These are phyloP conservation scores for Suillus fuscotomentosus DNA, from an alignment of 768 basidiomycete species.

Conservation along the genomic window DNA sequence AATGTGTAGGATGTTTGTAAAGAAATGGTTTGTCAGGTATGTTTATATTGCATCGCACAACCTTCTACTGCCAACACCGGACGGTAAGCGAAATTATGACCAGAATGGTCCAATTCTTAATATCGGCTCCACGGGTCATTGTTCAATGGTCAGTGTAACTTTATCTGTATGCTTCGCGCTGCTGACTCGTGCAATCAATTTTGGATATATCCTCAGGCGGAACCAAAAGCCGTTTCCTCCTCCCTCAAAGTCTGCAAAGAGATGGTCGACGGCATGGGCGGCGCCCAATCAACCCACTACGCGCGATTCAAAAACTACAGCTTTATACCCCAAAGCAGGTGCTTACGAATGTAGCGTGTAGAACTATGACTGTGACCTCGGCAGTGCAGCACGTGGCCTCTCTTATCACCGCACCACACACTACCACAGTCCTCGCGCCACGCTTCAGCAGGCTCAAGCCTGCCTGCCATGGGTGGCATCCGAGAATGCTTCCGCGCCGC, in stretches of 20 bases:
- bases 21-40: constrained; percentile 69
- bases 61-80: constrained; percentile 77
- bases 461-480: no score
- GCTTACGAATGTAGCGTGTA: no score
- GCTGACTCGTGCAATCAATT: constrained; percentile 68
- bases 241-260: constrained; percentile 97
- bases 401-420: no score
- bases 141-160: constrained; percentile 76
- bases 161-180: background rate
- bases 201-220: constrained; percentile 95
- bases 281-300: constrained; percentile 92
- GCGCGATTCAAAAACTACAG: constrained; percentile 94
- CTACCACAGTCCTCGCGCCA: no score
- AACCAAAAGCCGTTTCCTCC: constrained; percentile 98
- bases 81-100: constrained; percentile 51
- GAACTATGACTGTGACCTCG: no score
- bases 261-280: constrained; percentile 99
- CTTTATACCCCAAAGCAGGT: constrained; percentile 45
- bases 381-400: no score
- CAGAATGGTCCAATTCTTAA: constrained; percentile 1
- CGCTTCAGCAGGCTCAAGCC: no score
- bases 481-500: no score
- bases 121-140: constrained; percentile 57
- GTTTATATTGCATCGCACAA: constrained; percentile 47
- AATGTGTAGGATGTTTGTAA: constrained; percentile 87